Evolutionary conservation across 768 basidiomycete genomes (phyloP).

Genomic region (Termitomyces heimii): DNA sequence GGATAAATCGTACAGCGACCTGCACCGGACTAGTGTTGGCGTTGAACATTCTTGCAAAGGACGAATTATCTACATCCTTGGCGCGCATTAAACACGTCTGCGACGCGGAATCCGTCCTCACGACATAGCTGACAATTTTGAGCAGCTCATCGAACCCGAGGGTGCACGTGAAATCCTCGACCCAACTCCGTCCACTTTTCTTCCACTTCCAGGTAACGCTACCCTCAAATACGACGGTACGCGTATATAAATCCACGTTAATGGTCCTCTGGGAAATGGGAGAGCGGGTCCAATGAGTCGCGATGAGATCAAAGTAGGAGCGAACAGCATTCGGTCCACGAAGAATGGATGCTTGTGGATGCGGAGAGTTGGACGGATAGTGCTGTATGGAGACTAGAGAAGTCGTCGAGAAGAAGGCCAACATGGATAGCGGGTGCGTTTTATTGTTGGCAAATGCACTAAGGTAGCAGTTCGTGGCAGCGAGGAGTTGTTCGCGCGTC

Average conservation of each 20-base stretch:
- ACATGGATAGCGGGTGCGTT: slow-evolving; percentile 24
- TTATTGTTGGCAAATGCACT: slow-evolving; percentile 27
- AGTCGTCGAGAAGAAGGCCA: slow-evolving; percentile 33
- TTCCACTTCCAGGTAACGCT: slow-evolving; percentile 43
- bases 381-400: slow-evolving; percentile 35
- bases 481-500: slow-evolving; percentile 24
- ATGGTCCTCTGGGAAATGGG: slow-evolving; percentile 19
- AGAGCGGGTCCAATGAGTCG: slow-evolving; percentile 38
- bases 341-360: slow-evolving; percentile 28
- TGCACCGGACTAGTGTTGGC: neutral
- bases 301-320: slow-evolving; percentile 43
- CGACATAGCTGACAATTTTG: slow-evolving; percentile 35
- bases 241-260: slow-evolving; percentile 17
- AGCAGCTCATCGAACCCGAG: slow-evolving; percentile 37
- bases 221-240: slow-evolving; percentile 28
- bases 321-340: slow-evolving; percentile 39
- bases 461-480: slow-evolving; percentile 29
- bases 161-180: slow-evolving; percentile 40
- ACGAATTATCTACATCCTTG: slow-evolving; percentile 24
- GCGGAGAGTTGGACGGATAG: slow-evolving; percentile 26
- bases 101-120: slow-evolving; percentile 31
- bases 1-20: slow-evolving; percentile 3
- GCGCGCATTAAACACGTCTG: slow-evolving; percentile 44
- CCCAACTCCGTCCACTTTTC: slow-evolving; percentile 34
- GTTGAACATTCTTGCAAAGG: slow-evolving; percentile 12